Evolutionary conservation across 352 stramenopile species (phyloP).

Genomic region (Globisporangium iwayamae): DNA sequence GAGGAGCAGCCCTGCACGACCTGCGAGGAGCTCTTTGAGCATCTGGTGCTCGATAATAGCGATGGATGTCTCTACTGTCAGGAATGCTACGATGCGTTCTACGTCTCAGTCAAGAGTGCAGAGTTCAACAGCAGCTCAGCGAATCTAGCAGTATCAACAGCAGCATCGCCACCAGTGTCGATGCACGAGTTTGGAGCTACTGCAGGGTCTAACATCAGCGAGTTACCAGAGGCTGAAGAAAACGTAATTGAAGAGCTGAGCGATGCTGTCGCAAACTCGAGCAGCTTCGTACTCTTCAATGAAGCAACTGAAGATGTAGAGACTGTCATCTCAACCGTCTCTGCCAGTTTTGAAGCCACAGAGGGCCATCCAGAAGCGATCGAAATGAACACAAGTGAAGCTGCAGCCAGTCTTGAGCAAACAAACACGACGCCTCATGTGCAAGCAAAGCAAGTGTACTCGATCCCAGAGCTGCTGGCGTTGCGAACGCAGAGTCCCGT

Average conservation of each 20-base stretch:
- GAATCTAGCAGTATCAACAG: not conserved
- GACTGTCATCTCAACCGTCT: not conserved
- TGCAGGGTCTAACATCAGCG: not conserved
- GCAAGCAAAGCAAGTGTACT: constrained; percentile 11
- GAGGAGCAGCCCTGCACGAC: constrained; percentile 39
- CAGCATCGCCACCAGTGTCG: not conserved
- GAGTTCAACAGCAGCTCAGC: not conserved
- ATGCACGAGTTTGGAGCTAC: not conserved
- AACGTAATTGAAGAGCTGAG: not conserved
- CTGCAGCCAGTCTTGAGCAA: not conserved
- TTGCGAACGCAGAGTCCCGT: not conserved
- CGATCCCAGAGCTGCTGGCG: constrained; percentile 11
- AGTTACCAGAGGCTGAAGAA: not conserved
- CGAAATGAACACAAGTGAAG: not conserved
- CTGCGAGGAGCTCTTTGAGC: constrained; percentile 23
- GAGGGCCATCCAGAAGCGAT: not conserved
- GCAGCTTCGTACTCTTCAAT: not conserved
- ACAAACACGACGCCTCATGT: not conserved
- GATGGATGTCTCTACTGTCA: constrained; percentile 71
- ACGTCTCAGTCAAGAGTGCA: constrained; percentile 22
- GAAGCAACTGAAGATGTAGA: not conserved
- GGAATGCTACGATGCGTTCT: constrained; percentile 66
- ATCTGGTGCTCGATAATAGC: constrained; percentile 52
- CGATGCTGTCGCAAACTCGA: not conserved
- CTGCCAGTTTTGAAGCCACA: not conserved